Evolutionary conservation across 805 yeast species (phyloP), one percentile per base, ranked within the genome.

Genomic region (Yarrowia alimentaria): DNA sequence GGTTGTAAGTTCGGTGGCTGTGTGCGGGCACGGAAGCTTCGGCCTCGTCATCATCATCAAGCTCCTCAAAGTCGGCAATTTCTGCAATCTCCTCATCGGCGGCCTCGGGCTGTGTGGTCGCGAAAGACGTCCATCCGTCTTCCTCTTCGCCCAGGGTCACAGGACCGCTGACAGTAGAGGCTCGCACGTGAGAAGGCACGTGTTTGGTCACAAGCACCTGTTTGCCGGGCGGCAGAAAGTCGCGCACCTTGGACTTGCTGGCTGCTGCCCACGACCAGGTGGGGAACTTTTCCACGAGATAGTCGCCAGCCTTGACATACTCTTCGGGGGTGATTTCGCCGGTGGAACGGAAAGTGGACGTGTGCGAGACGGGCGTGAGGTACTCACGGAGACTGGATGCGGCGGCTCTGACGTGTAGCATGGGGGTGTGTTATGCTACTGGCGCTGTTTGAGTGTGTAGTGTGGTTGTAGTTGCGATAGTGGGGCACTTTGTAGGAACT

Each of bases 311-410:
- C 51, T 72, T 73, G 8, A 89, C 91, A 68, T 93, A 93, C 65
- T 93, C 99, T 50, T 87, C 95, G 1, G 99, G 99, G 1, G 96
- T 86, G 47, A 93, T 82, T 64, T 91, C 93, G 4, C 99, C 99
- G 0, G 96, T 85, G 42, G 75, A 68, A 51, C 80, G 73, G 69
- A 89, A 93, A 13, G 93, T 87, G 19, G 97, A 89, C n/a, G 72
- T 77, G 65, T 90, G 87, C 34, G 83, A 76, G 2, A 91, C 81
- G 1, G 99, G 99, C 2, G 99, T 91, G 51, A 93, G 71, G 62
- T 90, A 91, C 66, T 93, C 99, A 58, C 98, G 76, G 70, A 90
- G 76, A 33, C 34, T 26, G 21, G 51, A 47, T 2, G 33, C 50
- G 8, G 37, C 37, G 4, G 50, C 50, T 30, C 50, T 24, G 13